phyloP scores from a whole-genome alignment of 2,329 filamentous ascomycete genomes.

The Aspergillus tubingensis region DNA sequence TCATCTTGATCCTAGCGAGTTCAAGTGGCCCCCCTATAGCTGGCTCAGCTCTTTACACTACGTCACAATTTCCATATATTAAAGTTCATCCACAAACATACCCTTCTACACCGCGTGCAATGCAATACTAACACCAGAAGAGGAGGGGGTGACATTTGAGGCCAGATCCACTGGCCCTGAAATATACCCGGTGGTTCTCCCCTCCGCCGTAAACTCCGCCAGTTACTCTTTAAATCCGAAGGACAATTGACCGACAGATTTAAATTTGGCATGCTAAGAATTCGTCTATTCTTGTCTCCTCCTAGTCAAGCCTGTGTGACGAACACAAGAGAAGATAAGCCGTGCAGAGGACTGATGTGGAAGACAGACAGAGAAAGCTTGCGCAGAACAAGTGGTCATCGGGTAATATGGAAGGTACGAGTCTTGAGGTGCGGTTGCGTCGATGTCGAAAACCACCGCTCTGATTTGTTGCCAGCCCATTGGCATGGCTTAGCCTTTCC shows the following conservation, averaged over 20 bases:
- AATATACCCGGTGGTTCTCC: not conserved
- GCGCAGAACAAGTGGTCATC: slow-evolving; percentile 11
- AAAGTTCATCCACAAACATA: not conserved
- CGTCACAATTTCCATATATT: not conserved
- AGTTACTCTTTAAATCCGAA: not conserved
- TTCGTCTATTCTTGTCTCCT: not conserved
- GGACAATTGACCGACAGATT: not conserved
- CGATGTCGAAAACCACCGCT: slow-evolving; percentile 8
- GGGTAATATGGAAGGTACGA: slow-evolving; percentile 13
- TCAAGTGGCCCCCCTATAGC: not conserved
- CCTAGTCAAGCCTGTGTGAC: not conserved
- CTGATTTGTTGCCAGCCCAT: slow-evolving; percentile 28
- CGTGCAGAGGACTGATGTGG: not conserved
- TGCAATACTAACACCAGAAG: not conserved
- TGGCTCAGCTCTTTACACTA: not conserved
- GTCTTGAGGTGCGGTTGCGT: slow-evolving; percentile 22
- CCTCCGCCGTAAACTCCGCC: not conserved
- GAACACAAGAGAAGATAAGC: not conserved
- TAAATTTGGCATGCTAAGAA: too few species aligned
- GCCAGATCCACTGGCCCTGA: not conserved
- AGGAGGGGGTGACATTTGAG: not conserved
- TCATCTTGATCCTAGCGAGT: not conserved
- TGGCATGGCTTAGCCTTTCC: slow-evolving; percentile 22
- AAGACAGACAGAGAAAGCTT: not conserved
- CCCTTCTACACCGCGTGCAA: not conserved